Base-by-base conservation (phyloP, 768 basidiomycete genomes). In the Rhodotorula sphaerocarpa region DNA sequence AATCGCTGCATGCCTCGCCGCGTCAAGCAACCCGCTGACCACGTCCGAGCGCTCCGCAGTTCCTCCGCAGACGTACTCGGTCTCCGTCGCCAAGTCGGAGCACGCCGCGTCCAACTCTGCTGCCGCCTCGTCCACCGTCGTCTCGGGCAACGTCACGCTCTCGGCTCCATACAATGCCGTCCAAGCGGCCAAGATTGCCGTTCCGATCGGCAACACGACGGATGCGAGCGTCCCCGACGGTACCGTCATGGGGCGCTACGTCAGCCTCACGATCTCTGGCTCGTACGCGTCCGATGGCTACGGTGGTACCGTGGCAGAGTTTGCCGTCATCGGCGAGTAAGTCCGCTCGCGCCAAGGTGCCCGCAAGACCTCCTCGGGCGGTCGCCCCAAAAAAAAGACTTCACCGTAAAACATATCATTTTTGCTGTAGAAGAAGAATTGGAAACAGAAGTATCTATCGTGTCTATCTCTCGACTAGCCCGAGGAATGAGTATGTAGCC, bases 251-350 rank as follows among this genome's bases (percentile, higher is more conserved):
- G 67, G 51, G 11, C 44, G 67, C 10, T 68, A 50, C 59, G 67
- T 68, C 23, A 47, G 55, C 36, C 48, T 68, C 41, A 68, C 62
- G 5, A 43, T 68, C 21, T 62, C 59, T 7, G 43, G 45, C 34
- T 46, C 47, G 33, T 31, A 57, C 18, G 52, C 23, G 3, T 52
- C 58, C n/a, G 33, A n/a, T 23, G 60, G 53, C 41, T 27, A 28
- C 28, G 67, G 63, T 2, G 59, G 52, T 1, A 65, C 59, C 15
- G 56, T 65, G 11, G 59, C 59, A 4, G 67, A 65, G 33, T 61
- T 65, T 50, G 63, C 63, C 6, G 57, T 65, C 3, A 33, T 69
- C 41, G 57, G 63, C 28, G 33, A 21, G 0, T 57, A 21, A 55
- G 33, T 15, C 31, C 9, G 45, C 45, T 39, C n/a, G n/a, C n/a